phyloP scores from a whole-genome alignment of 1,284 basidiomycete species.

The Papiliotrema fonsecae region DNA sequence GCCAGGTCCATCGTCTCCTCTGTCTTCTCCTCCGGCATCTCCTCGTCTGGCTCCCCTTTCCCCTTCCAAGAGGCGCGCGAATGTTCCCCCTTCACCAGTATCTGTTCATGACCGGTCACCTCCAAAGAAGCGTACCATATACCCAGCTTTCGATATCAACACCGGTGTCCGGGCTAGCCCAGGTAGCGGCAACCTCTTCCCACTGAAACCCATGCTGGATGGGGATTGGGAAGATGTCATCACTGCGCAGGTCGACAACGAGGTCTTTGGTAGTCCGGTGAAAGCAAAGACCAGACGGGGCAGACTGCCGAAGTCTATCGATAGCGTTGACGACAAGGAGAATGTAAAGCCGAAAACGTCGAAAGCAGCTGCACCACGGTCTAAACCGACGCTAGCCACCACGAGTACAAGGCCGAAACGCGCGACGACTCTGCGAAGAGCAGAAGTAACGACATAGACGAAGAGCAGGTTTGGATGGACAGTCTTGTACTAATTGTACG shows the following conservation, averaged over 20 bases:
- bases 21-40: slow-evolving; percentile 3
- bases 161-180: slow-evolving; percentile 21
- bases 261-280: slow-evolving; percentile 2
- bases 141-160: slow-evolving; percentile 12
- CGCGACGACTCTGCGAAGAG: too few relatives aligned
- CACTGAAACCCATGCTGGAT: too few relatives aligned
- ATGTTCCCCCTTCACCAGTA: slow-evolving; percentile 10
- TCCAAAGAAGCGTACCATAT: slow-evolving; percentile 15
- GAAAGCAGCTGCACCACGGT: too few relatives aligned
- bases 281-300: neutral
- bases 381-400: too few relatives aligned
- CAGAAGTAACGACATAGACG: too few relatives aligned
- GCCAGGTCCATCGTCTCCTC: slow-evolving; percentile 10
- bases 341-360: slow-evolving; percentile 2
- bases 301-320: neutral
- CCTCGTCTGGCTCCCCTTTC: slow-evolving; percentile 18
- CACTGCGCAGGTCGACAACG: neutral
- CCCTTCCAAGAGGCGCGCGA: slow-evolving; percentile 29
- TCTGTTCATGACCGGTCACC: slow-evolving; percentile 9
- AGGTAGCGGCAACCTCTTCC: slow-evolving; percentile 34
- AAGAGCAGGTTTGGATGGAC: too few relatives aligned
- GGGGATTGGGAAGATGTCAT: neutral
- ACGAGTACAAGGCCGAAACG: too few relatives aligned
- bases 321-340: slow-evolving; percentile 4
- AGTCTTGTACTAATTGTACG: too few relatives aligned